Percentiles rank a stretch among this genome's conserved stretches.
These are phyloP conservation scores for Pneumocystis murina DNA, from an alignment of 1,139 yeast genomes.

Conservation along the genomic window DNA sequence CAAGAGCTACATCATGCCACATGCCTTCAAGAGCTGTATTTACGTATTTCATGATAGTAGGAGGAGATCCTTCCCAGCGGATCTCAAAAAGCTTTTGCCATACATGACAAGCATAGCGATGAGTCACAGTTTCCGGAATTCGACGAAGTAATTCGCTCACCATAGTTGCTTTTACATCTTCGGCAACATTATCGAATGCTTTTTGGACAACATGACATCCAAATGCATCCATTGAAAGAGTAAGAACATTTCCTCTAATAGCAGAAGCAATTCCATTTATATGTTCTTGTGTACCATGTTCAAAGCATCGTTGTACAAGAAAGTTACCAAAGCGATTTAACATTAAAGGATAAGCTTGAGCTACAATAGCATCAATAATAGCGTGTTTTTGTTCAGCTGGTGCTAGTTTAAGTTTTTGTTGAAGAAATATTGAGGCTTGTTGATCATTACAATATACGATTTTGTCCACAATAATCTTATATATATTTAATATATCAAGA, in stretches of 20 bases:
- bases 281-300: conserved; percentile 25
- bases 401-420: conserved; percentile 28
- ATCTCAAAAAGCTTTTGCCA: conserved; percentile 33
- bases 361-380: conserved; percentile 24
- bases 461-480: conserved; percentile 21
- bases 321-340: conserved; percentile 31
- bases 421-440: conserved; percentile 30
- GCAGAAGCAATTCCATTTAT: conserved; percentile 21
- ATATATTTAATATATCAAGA: not conserved
- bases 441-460: conserved; percentile 28
- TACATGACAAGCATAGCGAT: conserved; percentile 31
- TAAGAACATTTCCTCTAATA: conserved; percentile 24
- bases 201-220: conserved; percentile 34
- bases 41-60: conserved; percentile 24
- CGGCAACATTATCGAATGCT: conserved; percentile 27
- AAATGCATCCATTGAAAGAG: conserved; percentile 27
- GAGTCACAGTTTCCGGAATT: conserved; percentile 25
- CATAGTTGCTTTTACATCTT: conserved; percentile 20
- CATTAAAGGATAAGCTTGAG: conserved; percentile 25
- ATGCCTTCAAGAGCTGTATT: conserved; percentile 25
- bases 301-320: conserved; percentile 29
- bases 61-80: conserved; percentile 24
- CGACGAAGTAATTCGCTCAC: conserved; percentile 26
- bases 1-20: conserved; percentile 28
- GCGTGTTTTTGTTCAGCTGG: conserved; percentile 22